Conservation (phyloP, 805 yeast species). For the Blastobotrys muscicola region DNA sequence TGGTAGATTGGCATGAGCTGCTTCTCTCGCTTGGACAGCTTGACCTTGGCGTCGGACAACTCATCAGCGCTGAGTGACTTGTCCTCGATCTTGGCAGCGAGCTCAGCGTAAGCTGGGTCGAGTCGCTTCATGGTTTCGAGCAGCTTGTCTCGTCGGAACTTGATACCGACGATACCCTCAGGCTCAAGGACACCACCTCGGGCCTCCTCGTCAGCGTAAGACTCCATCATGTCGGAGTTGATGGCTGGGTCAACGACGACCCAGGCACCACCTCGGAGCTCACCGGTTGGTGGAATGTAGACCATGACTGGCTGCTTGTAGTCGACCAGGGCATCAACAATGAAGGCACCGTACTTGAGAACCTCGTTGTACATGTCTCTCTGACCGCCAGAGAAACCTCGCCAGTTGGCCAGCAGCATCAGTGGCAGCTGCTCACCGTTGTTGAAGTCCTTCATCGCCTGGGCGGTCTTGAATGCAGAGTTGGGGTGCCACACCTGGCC, state of each 20-base stretch:
- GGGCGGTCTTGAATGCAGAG: slow-evolving; percentile 98
- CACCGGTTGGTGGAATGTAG: slow-evolving; percentile 97
- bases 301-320: slow-evolving; percentile 95
- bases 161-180: slow-evolving; percentile 98
- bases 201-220: slow-evolving; percentile 94
- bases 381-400: slow-evolving; percentile 99
- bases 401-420: slow-evolving; percentile 98
- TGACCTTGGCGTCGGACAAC: slow-evolving; percentile 50
- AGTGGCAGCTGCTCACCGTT: slow-evolving; percentile 96
- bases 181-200: slow-evolving; percentile 99
- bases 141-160: slow-evolving; percentile 89
- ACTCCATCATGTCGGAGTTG: slow-evolving; percentile 96
- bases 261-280: slow-evolving; percentile 99
- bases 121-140: slow-evolving; percentile 85
- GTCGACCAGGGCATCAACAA: slow-evolving; percentile 93
- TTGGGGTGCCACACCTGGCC: slow-evolving; percentile 99
- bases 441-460: slow-evolving; percentile 95
- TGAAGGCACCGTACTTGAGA: slow-evolving; percentile 90
- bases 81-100: slow-evolving; percentile 44
- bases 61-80: slow-evolving; percentile 50
- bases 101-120: slow-evolving; percentile 62
- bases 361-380: slow-evolving; percentile 99
- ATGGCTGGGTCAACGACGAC: slow-evolving; percentile 99
- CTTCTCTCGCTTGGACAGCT: slow-evolving; percentile 71
- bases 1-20: slow-evolving; percentile 76